Evolutionary conservation across 345 rosid genomes (phyloP).

Genomic region (Cardiospermum halicacabum): DNA sequence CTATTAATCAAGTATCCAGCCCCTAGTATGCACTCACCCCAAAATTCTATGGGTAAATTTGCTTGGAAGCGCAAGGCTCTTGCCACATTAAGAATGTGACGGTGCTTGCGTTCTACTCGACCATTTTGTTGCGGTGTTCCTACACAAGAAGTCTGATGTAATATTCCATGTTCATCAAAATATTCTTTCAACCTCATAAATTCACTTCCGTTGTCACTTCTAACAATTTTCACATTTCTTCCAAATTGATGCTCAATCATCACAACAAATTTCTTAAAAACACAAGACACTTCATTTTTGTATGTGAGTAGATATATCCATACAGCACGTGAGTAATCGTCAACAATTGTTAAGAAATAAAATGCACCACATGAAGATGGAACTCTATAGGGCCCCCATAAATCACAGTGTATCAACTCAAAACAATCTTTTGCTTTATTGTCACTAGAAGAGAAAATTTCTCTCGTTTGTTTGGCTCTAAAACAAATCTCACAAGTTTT

Average conservation of each 20-base stretch:
- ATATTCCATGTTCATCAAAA: background rate
- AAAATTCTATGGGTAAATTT: no score
- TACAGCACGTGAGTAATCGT: background rate
- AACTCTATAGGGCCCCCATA: no score
- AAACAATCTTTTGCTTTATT: background rate
- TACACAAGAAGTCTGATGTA: slow-evolving; percentile 12
- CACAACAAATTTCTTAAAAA: background rate
- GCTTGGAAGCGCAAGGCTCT: background rate
- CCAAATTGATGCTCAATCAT: background rate
- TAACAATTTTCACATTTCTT: background rate
- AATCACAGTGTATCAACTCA: background rate
- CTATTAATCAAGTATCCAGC: background rate
- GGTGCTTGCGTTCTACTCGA: background rate
- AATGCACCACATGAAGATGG: background rate
- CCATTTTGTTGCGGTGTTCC: slow-evolving; percentile 18
- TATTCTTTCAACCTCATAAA: background rate
- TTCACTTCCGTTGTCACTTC: slow-evolving; percentile 3
- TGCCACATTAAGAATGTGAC: background rate
- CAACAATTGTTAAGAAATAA: no score
- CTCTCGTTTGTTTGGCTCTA: background rate
- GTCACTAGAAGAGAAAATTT: background rate
- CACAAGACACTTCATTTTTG: background rate
- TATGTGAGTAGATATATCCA: background rate
- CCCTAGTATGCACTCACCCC: no score
- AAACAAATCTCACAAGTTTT: background rate